Evolutionary conservation across 371 early-diverging fungal genomes (phyloP).

Genomic region (Actinomortierella ambigua): DNA sequence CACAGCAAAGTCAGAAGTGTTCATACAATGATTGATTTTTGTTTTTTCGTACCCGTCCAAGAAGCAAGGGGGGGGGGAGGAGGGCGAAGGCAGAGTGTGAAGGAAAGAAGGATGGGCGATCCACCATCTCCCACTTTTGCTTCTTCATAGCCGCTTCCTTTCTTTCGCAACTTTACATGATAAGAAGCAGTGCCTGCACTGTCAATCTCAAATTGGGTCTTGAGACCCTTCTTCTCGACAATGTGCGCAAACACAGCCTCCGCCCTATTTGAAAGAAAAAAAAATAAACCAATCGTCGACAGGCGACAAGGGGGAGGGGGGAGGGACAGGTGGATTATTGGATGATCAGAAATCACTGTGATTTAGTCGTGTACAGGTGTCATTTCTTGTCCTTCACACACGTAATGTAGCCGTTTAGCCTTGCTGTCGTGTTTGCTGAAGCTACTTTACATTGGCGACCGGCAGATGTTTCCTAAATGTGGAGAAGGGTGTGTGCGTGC

Average conservation of each 20-base stretch:
- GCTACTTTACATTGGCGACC: constrained; percentile 50
- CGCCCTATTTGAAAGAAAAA: constrained; percentile 72
- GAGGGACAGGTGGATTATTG: neutral
- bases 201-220: constrained; percentile 75
- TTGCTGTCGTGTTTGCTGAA: too few species aligned
- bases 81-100: neutral
- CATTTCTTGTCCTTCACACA: too few species aligned
- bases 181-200: constrained; percentile 88
- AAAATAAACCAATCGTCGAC: neutral
- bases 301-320: neutral
- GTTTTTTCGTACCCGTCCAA: too few species aligned
- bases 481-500: neutral
- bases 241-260: constrained; percentile 88
- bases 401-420: too few species aligned
- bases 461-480: constrained; percentile 82
- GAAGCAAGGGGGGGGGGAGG: neutral
- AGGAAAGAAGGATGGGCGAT: neutral
- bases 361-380: too few species aligned
- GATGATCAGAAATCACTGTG: neutral
- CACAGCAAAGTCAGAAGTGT: neutral
- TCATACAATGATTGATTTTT: too few species aligned
- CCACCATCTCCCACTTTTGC: neutral
- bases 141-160: neutral
- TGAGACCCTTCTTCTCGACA: constrained; percentile 64
- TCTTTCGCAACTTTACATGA: constrained; percentile 61